Evolutionary conservation across 129 eudicot genomes (phyloP), one percentile per base, ranked within the genome.

Genomic region (Chrysanthemum lavandulifolium): DNA sequence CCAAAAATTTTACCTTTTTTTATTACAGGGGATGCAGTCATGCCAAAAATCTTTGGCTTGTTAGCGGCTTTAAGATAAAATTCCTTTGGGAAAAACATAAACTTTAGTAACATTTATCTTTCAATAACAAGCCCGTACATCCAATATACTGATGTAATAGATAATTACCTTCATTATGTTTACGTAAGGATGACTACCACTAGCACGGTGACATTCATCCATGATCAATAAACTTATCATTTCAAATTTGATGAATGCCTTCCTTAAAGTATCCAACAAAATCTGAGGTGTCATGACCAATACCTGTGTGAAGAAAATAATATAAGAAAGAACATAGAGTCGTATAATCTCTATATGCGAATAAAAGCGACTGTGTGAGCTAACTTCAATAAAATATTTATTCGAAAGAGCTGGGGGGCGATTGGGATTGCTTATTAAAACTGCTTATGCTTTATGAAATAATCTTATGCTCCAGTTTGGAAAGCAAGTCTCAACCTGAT

Each of bases 21-120:
- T 52, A 69, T 69, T 45, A 89, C 86, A 5, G 92, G 89, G 43
- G 87, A 86, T 69, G 97, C 86, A 14, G 96, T 89, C 96, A 85
- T 89, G 63, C 97, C 96, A 56, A 92, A 92, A 47, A 92, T 72
- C 85, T 85, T 92, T 45, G 97, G 96, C 82, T 79, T 86, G 67
- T 62, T 58, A 31, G 49, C 49, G 18, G 81, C 69, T 69, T 81
- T 89, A 51, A 84, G 82, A 82, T 92, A 92, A 69, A 89, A 89
- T 55, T 89, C 97, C 97, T 92, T 72, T 77, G 79, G n/a, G 61
- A 54, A 21, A 21, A 66, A 27, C 47, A 76, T 14, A 52, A 65
- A 50, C 10, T 43, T 45, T 70, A 61, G 45, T 53, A 77, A 71
- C 58, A 76, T 63, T 7, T n/a, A n/a, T 40, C 47, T 56, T 40